Conservation (phyloP, 805 yeast genomes). For the Zygosaccharomyces kombuchaensis region DNA sequence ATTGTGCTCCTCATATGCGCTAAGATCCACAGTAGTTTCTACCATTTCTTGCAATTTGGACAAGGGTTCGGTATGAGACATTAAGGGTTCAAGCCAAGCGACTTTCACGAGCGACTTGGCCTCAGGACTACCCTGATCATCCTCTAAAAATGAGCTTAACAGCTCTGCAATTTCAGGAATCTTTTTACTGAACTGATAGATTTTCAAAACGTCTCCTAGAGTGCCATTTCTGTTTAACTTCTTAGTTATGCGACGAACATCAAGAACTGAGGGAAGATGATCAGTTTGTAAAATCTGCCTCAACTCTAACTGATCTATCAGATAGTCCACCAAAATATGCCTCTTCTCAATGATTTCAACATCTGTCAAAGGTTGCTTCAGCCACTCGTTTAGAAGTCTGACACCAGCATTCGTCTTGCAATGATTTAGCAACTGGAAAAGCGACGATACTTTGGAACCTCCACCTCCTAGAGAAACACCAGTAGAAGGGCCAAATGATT, state of each 20-base stretch:
- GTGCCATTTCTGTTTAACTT: constrained; percentile 57
- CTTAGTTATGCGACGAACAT: constrained; percentile 68
- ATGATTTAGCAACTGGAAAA: constrained; percentile 79
- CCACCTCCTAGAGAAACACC: constrained; percentile 13
- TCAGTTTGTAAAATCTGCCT: constrained; percentile 64
- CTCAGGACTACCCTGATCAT: constrained; percentile 17
- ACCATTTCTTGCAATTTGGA: constrained; percentile 75
- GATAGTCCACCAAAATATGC: constrained; percentile 67
- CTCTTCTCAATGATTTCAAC: constrained; percentile 56
- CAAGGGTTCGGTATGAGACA: constrained; percentile 47
- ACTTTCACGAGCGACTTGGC: constrained; percentile 39
- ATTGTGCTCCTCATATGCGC: constrained; percentile 67
- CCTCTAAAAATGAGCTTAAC: constrained; percentile 43
- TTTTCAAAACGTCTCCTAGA: constrained; percentile 83
- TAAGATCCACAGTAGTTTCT: constrained; percentile 86
- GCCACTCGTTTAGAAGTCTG: constrained; percentile 85
- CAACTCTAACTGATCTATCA: constrained; percentile 65
- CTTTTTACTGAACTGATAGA: constrained; percentile 72
- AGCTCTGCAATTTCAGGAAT: constrained; percentile 64
- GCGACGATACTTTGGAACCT: constrained; percentile 46
- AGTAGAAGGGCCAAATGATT: constrained; percentile 19
- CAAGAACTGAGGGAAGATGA: constrained; percentile 72
- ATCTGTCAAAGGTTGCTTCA: constrained; percentile 88
- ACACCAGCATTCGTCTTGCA: constrained; percentile 91
- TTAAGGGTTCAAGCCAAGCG: constrained; percentile 58